phyloP scores from a whole-genome alignment of 2,329 filamentous ascomycete genomes.

The Penicillium oxalicum region DNA sequence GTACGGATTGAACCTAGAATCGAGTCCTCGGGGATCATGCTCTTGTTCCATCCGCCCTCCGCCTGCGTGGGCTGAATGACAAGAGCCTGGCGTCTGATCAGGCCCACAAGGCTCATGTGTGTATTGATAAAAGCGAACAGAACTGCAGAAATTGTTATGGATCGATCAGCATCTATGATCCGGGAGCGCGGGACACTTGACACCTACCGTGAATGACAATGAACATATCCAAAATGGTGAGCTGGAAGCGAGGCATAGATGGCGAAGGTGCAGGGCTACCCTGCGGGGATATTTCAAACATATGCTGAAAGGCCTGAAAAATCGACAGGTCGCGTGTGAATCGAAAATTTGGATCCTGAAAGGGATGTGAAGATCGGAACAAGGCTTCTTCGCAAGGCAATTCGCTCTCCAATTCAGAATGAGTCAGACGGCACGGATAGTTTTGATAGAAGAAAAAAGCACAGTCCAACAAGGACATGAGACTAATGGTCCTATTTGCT shows the following conservation, averaged over 20 bases:
- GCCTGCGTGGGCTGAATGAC: constrained; percentile 6
- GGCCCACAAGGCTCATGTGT: constrained; percentile 35
- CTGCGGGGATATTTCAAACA: constrained; percentile 29
- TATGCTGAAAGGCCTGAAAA: constrained; percentile 34
- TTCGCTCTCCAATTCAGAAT: constrained; percentile 40
- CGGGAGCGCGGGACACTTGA: too few relatives aligned
- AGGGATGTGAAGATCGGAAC: constrained; percentile 39
- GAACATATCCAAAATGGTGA: constrained; percentile 39
- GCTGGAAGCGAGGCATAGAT: constrained; percentile 12
- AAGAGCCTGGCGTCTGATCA: constrained; percentile 18
- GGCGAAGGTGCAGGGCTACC: constrained; percentile 4
- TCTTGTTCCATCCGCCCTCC: constrained; percentile 1
- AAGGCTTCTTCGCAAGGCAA: constrained; percentile 39
- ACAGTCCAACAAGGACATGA: constrained; percentile 40
- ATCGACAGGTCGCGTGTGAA: constrained; percentile 33
- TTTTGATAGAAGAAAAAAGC: constrained; percentile 44
- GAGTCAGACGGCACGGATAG: constrained; percentile 38
- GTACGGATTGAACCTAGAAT: constrained; percentile 28
- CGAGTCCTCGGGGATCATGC: constrained; percentile 25
- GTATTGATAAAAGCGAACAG: constrained; percentile 39
- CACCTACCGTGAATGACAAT: constrained; percentile 39
- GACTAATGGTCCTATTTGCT: constrained; percentile 31
- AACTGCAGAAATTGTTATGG: constrained; percentile 17
- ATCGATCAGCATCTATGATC: too few relatives aligned
- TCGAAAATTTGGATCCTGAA: constrained; percentile 36